These are phyloP conservation scores for Pichia manshurica DNA, from an alignment of 805 yeast species.

Conservation along the genomic window DNA sequence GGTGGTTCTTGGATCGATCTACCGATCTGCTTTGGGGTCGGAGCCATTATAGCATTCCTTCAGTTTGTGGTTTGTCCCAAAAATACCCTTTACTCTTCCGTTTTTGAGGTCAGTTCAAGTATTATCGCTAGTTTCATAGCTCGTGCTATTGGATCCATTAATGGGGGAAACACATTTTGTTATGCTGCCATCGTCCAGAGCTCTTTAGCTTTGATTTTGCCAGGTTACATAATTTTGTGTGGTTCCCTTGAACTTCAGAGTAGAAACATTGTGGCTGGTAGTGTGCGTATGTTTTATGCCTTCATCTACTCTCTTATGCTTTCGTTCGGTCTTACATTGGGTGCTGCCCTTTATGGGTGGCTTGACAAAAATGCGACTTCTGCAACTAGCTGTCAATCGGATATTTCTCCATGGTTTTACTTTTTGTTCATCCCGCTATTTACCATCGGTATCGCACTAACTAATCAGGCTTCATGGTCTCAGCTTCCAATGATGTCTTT, in stretches of 20 bases:
- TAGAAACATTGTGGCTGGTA: conserved; percentile 84
- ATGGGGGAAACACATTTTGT: conserved; percentile 60
- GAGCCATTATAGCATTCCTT: conserved; percentile 73
- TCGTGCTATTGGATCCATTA: conserved; percentile 83
- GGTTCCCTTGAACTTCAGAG: conserved; percentile 91
- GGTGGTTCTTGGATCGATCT: conserved; percentile 85
- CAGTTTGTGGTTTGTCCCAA: conserved; percentile 78
- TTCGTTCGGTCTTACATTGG: conserved; percentile 91
- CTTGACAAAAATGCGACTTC: conserved; percentile 72
- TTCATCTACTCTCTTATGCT: conserved; percentile 84
- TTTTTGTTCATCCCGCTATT: conserved; percentile 78
- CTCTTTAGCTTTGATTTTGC: conserved; percentile 81
- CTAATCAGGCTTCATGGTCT: conserved; percentile 78
- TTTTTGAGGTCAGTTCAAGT: conserved; percentile 88
- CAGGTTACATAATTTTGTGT: conserved; percentile 88
- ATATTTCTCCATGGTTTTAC: conserved; percentile 53
- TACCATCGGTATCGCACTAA: conserved; percentile 51
- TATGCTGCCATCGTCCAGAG: conserved; percentile 89
- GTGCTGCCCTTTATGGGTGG: conserved; percentile 95
- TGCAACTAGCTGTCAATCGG: conserved; percentile 49
- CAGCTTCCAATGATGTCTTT: conserved; percentile 81
- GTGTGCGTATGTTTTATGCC: conserved; percentile 96
- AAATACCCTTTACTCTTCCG: conserved; percentile 78
- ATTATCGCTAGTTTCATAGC: conserved; percentile 83
- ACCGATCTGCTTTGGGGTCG: conserved; percentile 77